Evolutionary conservation across 805 yeast genomes (phyloP), one percentile per base, ranked within the genome.

Genomic region (Candida xyloterini): DNA sequence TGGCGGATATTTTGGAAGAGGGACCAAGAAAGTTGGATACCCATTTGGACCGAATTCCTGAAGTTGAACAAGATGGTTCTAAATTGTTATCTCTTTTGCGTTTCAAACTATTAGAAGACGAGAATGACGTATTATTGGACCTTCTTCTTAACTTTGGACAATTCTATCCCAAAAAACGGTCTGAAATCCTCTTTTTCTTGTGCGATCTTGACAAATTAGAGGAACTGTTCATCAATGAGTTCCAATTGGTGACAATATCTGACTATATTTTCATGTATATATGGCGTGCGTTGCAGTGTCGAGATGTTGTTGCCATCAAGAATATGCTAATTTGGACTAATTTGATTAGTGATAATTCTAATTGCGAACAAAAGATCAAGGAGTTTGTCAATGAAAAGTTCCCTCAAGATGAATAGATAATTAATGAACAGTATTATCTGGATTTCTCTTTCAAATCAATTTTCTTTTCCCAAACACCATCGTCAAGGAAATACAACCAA

Each of bases 401-500:
- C 2, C 26, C 33, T 27, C 28, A 26, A 23, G 32, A 11, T 35
- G 22, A 15, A 32, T 21, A 30, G 33, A 38, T 21, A 23, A 33
- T 4, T 11, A 33, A 33, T 26, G 36, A 25, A 15, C 15, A 33
- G 13, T 24, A 21, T 30, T 35, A 40, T 22, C 11, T 35, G 25
- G 32, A 20, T 35, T 40, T 36, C 16, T 40, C 34, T 11, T 32
- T 30, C 7, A 20, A 35, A 9, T 49, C 48, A 7, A 34, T 26
- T 25, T 50, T 51, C 8, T 39, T 10, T 22, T 50, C 66, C 88
- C 89, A 82, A 3, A 84, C 67, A 5, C 76, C 70, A 52, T 88
- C 95, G 56, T 84, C 90, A 40, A 86, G 79, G 59, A 88, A 86
- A 56, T 86, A 90, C 38, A 85, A 65, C 96, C 96, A 90, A 44